These are phyloP conservation scores for Inga laurina DNA, from an alignment of 306 rosid species.

Conservation along the genomic window DNA sequence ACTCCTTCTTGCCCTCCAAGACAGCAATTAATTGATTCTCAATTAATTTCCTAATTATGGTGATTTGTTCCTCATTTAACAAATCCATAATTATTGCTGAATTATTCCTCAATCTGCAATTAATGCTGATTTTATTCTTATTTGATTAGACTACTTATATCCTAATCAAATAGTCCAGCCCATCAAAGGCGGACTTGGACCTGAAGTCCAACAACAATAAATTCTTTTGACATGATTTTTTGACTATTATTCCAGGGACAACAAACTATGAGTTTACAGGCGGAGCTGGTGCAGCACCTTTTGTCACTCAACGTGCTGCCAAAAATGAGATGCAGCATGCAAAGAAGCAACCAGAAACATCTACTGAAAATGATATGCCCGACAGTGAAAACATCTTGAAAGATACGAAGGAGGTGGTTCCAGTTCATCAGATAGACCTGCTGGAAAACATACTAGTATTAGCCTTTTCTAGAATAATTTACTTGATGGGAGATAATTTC, in stretches of 20 bases:
- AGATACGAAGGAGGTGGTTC: slow-evolving; percentile 46
- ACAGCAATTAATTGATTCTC: too few species aligned
- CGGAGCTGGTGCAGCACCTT: slow-evolving; percentile 65
- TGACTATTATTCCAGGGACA: slow-evolving; percentile 55
- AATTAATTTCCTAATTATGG: too few species aligned
- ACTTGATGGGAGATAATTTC: not conserved
- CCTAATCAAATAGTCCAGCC: too few species aligned
- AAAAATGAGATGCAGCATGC: slow-evolving; percentile 40
- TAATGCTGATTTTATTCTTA: too few species aligned
- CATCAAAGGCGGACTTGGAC: too few species aligned
- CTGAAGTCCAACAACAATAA: too few species aligned
- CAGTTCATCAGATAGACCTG: slow-evolving; percentile 16
- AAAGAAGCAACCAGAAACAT: slow-evolving; percentile 43
- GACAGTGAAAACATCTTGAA: slow-evolving; percentile 45
- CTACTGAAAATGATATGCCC: slow-evolving; percentile 51
- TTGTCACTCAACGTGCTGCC: slow-evolving; percentile 46
- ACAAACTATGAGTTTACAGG: slow-evolving; percentile 62
- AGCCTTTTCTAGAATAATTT: not conserved
- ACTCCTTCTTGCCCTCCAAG: too few species aligned
- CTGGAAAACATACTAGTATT: not conserved
- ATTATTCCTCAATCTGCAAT: too few species aligned
- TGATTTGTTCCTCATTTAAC: too few species aligned
- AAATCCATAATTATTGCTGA: too few species aligned
- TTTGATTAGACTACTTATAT: too few species aligned
- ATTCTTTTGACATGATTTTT: slow-evolving; percentile 14